Percentiles rank a stretch among this genome's conserved stretches.
Conservation (phyloP, 2,329 filamentous ascomycete species). For the Sporothrix sp. region DNA sequence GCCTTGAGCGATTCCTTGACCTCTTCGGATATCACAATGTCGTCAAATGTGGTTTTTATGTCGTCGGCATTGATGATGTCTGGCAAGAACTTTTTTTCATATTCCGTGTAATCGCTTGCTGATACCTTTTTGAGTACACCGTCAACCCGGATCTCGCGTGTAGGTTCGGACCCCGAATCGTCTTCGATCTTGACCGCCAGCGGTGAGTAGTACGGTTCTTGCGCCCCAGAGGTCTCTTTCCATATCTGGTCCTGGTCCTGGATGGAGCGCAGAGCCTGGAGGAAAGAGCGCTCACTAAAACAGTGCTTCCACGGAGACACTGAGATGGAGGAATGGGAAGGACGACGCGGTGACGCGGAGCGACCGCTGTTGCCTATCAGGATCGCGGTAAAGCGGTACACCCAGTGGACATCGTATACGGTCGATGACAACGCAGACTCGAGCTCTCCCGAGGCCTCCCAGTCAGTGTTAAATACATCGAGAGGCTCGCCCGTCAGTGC, state of each 20-base stretch:
- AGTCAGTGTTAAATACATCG: too few relatives aligned
- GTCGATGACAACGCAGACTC: conserved; percentile 9
- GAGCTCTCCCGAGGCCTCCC: not conserved
- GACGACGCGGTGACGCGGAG: not conserved
- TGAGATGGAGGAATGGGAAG: not conserved
- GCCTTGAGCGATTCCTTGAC: conserved; percentile 83
- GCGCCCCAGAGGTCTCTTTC: conserved; percentile 17
- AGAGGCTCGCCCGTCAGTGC: conserved; percentile 26
- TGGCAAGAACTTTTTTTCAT: conserved; percentile 73
- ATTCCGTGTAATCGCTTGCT: conserved; percentile 42
- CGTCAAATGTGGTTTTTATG: conserved; percentile 77
- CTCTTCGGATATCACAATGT: conserved; percentile 73
- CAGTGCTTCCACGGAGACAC: conserved; percentile 7
- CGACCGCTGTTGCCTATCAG: conserved; percentile 20
- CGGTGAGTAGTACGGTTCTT: conserved; percentile 23
- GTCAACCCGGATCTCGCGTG: conserved; percentile 7
- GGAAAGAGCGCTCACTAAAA: conserved; percentile 14
- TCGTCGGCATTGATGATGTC: conserved; percentile 74
- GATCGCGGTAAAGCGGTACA: conserved; percentile 24
- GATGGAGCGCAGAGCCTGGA: conserved; percentile 22
- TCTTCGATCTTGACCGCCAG: not conserved
- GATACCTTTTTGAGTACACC: conserved; percentile 5
- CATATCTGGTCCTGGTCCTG: conserved; percentile 21
- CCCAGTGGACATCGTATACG: conserved; percentile 26
- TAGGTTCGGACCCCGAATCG: not conserved